Evolutionary conservation across 306 rosid genomes (phyloP).

Genomic region (Vigna trinervia): DNA sequence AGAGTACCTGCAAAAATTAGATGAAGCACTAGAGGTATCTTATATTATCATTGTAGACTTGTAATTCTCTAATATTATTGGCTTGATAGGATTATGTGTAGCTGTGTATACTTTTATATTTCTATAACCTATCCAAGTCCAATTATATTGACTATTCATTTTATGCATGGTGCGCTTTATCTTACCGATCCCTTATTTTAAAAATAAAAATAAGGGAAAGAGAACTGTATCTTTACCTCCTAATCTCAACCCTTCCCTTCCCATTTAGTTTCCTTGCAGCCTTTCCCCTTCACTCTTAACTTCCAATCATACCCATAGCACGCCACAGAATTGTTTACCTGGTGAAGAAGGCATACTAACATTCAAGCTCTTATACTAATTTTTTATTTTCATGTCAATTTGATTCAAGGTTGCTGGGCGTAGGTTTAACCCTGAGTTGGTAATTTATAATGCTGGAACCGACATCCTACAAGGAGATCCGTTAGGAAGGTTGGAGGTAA

Average conservation of each 20-base stretch:
- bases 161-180: conserved; percentile 13
- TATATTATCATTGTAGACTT: conserved; percentile 12
- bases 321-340: conserved; percentile 19
- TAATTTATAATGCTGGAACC: conserved; percentile 93
- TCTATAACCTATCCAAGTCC: conserved; percentile 18
- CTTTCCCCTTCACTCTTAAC: not conserved
- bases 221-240: not conserved
- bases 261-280: not conserved
- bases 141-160: conserved; percentile 3
- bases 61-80: conserved; percentile 17
- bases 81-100: conserved; percentile 24
- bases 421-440: conserved; percentile 75
- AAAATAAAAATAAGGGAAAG: conserved; percentile 3
- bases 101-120: not conserved
- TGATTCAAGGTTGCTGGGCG: conserved; percentile 68
- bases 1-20: conserved; percentile 79
- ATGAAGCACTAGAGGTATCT: conserved; percentile 82
- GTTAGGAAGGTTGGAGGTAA: conserved; percentile 86
- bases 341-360: conserved; percentile 21
- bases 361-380: conserved; percentile 18
- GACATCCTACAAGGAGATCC: conserved; percentile 97
- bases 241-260: conserved; percentile 13
- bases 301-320: not conserved
- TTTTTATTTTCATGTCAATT: conserved; percentile 35
- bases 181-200: not conserved